Evolutionary conservation across 1,284 basidiomycete genomes (phyloP).

Genomic region (Marasmius tenuissimus): DNA sequence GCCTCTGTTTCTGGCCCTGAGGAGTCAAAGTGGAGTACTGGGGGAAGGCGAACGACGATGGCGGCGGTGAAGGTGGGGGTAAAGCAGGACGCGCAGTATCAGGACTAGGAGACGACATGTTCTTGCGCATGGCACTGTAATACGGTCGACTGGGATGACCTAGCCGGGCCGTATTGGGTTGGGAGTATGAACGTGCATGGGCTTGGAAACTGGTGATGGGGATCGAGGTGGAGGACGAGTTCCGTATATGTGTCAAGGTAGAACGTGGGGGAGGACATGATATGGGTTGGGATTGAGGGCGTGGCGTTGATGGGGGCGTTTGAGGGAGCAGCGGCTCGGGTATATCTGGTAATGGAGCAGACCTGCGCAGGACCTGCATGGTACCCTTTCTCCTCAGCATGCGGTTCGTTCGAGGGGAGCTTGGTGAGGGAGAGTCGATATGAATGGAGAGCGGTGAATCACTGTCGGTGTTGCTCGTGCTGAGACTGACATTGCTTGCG

Average conservation of each 20-base stretch:
- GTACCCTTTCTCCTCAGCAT: neutral
- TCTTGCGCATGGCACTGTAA: neutral
- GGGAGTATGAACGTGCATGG: neutral
- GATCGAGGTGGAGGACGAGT: neutral
- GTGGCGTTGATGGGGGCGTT: neutral
- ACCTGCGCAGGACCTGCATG: neutral
- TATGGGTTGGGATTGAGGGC: neutral
- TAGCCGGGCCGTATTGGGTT: neutral
- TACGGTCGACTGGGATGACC: slow-evolving; percentile 1
- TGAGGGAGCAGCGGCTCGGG: neutral
- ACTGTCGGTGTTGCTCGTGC: neutral
- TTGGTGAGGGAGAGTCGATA: neutral
- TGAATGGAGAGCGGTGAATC: neutral
- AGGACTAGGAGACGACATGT: slow-evolving; percentile 1
- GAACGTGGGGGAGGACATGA: neutral
- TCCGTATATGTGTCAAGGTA: neutral
- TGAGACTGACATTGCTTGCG: neutral
- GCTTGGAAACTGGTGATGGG: slow-evolving; percentile 1
- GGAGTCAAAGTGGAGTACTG: neutral
- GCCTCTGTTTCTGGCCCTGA: neutral
- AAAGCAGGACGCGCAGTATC: neutral
- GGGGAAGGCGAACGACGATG: neutral
- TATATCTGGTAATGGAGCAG: neutral
- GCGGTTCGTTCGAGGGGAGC: neutral
- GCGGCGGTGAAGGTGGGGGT: neutral